Evolutionary conservation across 2,329 filamentous ascomycete species (phyloP).

Genomic region (Trichophyton benhamiae): DNA sequence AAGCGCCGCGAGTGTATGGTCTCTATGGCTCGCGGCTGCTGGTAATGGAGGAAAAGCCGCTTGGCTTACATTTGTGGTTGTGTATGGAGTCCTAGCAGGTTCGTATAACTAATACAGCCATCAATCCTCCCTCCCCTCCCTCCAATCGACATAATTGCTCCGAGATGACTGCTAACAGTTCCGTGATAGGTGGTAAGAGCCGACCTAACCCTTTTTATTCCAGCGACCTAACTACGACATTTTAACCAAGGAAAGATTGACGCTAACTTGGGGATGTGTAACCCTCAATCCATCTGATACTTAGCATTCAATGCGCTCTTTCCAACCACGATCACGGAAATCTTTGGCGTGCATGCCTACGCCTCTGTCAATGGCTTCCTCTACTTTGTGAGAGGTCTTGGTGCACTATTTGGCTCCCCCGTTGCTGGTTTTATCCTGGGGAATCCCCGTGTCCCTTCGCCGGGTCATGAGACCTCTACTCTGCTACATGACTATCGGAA

Average conservation of each 20-base stretch:
- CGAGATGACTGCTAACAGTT: background rate
- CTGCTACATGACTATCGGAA: conserved; percentile 6
- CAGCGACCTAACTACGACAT: background rate
- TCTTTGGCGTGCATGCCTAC: conserved; percentile 30
- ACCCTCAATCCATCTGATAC: background rate
- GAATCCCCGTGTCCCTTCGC: conserved; percentile 4
- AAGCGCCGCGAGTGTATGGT: conserved; percentile 20
- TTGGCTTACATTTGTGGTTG: conserved; percentile 10
- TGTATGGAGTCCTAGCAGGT: conserved; percentile 12
- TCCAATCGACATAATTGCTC: no score
- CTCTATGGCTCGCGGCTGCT: conserved; percentile 17
- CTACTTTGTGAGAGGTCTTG: conserved; percentile 30
- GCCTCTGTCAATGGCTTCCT: conserved; percentile 29
- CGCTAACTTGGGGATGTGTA: background rate
- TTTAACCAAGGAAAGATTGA: background rate
- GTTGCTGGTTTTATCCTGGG: conserved; percentile 19
- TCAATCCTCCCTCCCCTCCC: background rate
- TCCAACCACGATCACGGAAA: conserved; percentile 28
- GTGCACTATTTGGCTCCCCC: conserved; percentile 28
- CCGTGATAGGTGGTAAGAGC: conserved; percentile 2
- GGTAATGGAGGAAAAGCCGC: conserved; percentile 5
- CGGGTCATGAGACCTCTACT: conserved; percentile 4
- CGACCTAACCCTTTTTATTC: background rate
- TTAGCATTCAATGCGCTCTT: conserved; percentile 22
- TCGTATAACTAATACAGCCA: background rate